phyloP scores from a whole-genome alignment of 257 asterid species.

The Solanum arcanum region DNA sequence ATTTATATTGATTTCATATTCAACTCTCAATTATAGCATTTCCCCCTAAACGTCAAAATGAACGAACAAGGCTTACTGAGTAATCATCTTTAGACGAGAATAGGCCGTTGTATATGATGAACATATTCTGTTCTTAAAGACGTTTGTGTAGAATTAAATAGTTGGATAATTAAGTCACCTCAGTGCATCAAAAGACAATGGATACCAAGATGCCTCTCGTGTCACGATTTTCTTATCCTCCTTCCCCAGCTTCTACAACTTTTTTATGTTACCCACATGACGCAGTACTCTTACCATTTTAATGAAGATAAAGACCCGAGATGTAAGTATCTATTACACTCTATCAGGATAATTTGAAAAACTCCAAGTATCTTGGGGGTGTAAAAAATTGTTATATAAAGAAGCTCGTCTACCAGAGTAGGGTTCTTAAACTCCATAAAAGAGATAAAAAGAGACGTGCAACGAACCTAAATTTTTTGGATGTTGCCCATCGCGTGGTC shows the following conservation, averaged over 20 bases:
- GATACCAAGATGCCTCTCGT: not conserved
- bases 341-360: not conserved
- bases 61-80: not conserved
- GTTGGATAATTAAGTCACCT: not conserved
- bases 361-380: not conserved
- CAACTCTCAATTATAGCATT: not conserved
- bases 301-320: not conserved
- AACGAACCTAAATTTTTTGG: conserved; percentile 41
- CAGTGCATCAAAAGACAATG: not conserved
- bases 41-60: not conserved
- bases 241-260: not conserved
- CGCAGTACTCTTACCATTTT: not conserved
- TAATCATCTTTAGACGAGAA: not conserved
- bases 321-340: not conserved
- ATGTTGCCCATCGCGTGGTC: conserved; percentile 31
- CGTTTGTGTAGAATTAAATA: not conserved
- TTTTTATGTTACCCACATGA: not conserved
- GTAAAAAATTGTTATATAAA: not conserved
- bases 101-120: not conserved
- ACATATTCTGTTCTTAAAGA: not conserved
- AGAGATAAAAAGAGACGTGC: not conserved
- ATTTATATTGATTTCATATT: not conserved
- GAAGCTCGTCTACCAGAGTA: not conserved
- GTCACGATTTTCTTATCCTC: not conserved
- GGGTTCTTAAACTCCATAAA: not conserved